A percentile compares a stretch with the other conserved stretches of the same genome.
These are phyloP conservation scores for Pseudotulostoma volvatum DNA, from an alignment of 495 filamentous ascomycete genomes.

Conservation along the genomic window DNA sequence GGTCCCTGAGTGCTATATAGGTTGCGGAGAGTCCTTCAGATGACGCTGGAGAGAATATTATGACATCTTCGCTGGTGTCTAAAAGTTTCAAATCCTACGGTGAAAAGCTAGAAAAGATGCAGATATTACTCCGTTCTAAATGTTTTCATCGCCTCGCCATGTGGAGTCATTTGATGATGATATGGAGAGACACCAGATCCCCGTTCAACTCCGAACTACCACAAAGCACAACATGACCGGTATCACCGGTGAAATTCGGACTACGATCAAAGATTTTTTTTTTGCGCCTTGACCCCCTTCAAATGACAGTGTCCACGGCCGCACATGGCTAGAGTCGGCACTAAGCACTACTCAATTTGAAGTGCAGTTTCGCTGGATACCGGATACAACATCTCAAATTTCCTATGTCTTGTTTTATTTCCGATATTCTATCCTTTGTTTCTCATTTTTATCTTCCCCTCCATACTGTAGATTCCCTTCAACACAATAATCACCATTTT, in stretches of 20 bases:
- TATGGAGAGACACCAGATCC: slow-evolving; percentile 39
- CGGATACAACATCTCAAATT: too few relatives aligned
- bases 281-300: slow-evolving; percentile 58
- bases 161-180: slow-evolving; percentile 48
- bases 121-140: slow-evolving; percentile 38
- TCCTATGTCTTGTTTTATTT: too few relatives aligned
- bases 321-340: slow-evolving; percentile 7
- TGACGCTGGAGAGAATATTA: slow-evolving; percentile 46
- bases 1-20: slow-evolving; percentile 59
- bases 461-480: too few relatives aligned
- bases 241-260: slow-evolving; percentile 63
- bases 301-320: slow-evolving; percentile 23
- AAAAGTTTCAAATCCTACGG: slow-evolving; percentile 43
- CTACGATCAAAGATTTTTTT: slow-evolving; percentile 59
- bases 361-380: too few relatives aligned
- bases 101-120: slow-evolving; percentile 43
- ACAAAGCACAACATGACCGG: slow-evolving; percentile 71
- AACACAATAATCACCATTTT: too few relatives aligned
- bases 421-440: too few relatives aligned
- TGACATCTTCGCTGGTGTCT: slow-evolving; percentile 62
- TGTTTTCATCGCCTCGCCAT: slow-evolving; percentile 87
- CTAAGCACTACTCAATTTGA: too few relatives aligned
- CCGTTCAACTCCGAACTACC: slow-evolving; percentile 54
- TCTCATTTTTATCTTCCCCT: too few relatives aligned
- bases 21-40: slow-evolving; percentile 56